phyloP scores from a whole-genome alignment of 2,329 filamentous ascomycete genomes.

The Fusarium ramigenum region DNA sequence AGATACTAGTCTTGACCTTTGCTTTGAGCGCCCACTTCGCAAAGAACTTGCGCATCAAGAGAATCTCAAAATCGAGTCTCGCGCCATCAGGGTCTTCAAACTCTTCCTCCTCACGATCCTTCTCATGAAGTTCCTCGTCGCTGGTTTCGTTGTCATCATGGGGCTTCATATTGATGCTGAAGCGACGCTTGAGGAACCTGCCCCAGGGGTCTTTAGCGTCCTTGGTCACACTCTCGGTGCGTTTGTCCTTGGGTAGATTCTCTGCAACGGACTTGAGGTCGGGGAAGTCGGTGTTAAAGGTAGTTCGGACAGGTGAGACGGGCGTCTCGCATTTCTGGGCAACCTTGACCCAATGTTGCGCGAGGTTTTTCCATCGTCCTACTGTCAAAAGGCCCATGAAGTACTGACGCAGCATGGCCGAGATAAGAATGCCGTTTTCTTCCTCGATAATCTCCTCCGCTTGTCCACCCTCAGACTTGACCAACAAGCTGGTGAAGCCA shows the following conservation, averaged over 20 bases:
- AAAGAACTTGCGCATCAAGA: constrained; percentile 74
- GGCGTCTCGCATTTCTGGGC: constrained; percentile 67
- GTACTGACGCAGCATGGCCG: constrained; percentile 87
- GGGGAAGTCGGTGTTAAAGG: constrained; percentile 32
- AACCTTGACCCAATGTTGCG: constrained; percentile 73
- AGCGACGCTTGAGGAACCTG: constrained; percentile 48
- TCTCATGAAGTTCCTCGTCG: constrained; percentile 49
- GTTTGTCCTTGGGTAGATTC: constrained; percentile 31
- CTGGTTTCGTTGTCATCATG: constrained; percentile 53
- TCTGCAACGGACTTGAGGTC: constrained; percentile 36
- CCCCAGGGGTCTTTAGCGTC: constrained; percentile 47
- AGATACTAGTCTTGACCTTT: constrained; percentile 64
- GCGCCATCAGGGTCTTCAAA: constrained; percentile 52
- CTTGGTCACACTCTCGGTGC: constrained; percentile 28
- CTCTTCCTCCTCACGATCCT: constrained; percentile 35
- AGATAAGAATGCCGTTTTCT: constrained; percentile 87
- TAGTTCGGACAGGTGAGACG: constrained; percentile 49
- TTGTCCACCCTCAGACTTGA: constrained; percentile 77
- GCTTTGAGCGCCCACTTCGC: constrained; percentile 77
- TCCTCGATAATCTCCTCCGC: constrained; percentile 84
- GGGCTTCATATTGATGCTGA: constrained; percentile 48
- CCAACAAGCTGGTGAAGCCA: constrained; percentile 80
- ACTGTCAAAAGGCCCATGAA: constrained; percentile 87
- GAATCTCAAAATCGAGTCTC: constrained; percentile 63
- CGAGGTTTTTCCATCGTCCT: constrained; percentile 80